Base-by-base conservation (phyloP, 805 yeast genomes). In the Candida pseudoglaebosa region DNA sequence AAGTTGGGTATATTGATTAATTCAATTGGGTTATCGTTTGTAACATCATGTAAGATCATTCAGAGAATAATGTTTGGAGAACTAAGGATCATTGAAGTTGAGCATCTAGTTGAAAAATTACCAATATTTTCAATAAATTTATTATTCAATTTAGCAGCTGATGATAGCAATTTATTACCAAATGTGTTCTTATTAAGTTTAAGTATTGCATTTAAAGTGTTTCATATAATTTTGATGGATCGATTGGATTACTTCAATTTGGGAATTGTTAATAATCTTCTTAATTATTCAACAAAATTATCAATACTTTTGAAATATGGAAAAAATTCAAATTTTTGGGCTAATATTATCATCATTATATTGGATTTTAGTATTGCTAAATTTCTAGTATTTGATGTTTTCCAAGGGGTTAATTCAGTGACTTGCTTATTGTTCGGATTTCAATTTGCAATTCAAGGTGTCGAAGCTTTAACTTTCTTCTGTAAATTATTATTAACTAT, bases 221-320 rank as follows among this genome's bases (percentile, higher is more conserved):
- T 84, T 64, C 95, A 89, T 54, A 82, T 95, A 80, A 72, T 93
- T 1, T 58, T 83, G 32, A 61, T 65, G 28, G 81, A 77, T 40
- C 54, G 85, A 17, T 61, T 75, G 12, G 80, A 77, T 20, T 57
- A 55, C 40, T 39, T 60, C 12, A 59, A 58, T 20, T 53, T 61
- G 45, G 48, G 44, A 22, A 53, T 65, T 4, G 52, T 48, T 16
- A 66, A 62, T 35, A 53, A 49, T 24, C 38, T 56, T 5, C 42
- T 44, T 33, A 53, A 43, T 9, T 35, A 43, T 13, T 31, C 41
- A 19, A 39, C 50, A 2, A 41, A 46, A 17, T 17, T 26, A 9
- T 46, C 44, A 9, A 52, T 59, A 71, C 67, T 64, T 46, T 49
- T 49, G 35, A 55, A 46, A 34, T 57, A 64, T 18, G 46, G 62